Conservation (phyloP, 2,329 filamentous ascomycete genomes). For the Alternaria metachromatica region DNA sequence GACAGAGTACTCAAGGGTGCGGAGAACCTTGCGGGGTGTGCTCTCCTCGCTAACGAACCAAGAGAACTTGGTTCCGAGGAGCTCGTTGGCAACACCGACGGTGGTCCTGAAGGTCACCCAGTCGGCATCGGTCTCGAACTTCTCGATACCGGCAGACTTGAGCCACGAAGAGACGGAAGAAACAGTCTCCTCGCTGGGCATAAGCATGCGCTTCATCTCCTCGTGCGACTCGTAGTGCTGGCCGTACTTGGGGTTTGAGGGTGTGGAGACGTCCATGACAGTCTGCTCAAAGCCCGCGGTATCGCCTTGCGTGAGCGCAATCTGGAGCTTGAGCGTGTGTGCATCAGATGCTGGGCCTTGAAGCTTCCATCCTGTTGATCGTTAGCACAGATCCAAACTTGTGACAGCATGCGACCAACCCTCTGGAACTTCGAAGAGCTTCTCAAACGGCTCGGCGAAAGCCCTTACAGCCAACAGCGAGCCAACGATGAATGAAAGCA, state of each 20-base stretch:
- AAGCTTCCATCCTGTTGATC: slow-evolving; percentile 30
- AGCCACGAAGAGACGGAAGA: slow-evolving; percentile 54
- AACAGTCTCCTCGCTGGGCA: slow-evolving; percentile 48
- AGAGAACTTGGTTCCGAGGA: slow-evolving; percentile 59
- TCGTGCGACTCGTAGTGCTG: slow-evolving; percentile 54
- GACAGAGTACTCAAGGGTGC: slow-evolving; percentile 52
- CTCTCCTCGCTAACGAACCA: slow-evolving; percentile 49
- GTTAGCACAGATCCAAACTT: not conserved
- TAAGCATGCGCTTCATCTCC: slow-evolving; percentile 54
- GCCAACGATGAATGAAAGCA: slow-evolving; percentile 31
- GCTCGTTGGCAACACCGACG: slow-evolving; percentile 46
- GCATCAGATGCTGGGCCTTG: slow-evolving; percentile 24
- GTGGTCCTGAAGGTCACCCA: slow-evolving; percentile 49
- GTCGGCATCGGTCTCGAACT: slow-evolving; percentile 49
- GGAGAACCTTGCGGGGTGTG: slow-evolving; percentile 52
- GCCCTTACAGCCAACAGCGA: slow-evolving; percentile 29
- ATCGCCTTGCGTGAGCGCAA: slow-evolving; percentile 40
- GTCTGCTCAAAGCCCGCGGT: slow-evolving; percentile 48
- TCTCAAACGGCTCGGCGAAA: slow-evolving; percentile 36
- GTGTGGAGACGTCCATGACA: slow-evolving; percentile 55
- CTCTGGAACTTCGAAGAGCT: slow-evolving; percentile 30
- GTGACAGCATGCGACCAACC: slow-evolving; percentile 12
- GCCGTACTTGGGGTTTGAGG: slow-evolving; percentile 56
- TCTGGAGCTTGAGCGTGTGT: slow-evolving; percentile 36
- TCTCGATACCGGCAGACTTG: slow-evolving; percentile 47